Conservation (phyloP, 768 basidiomycete species). For the Cystofilobasidium bisporidii region DNA sequence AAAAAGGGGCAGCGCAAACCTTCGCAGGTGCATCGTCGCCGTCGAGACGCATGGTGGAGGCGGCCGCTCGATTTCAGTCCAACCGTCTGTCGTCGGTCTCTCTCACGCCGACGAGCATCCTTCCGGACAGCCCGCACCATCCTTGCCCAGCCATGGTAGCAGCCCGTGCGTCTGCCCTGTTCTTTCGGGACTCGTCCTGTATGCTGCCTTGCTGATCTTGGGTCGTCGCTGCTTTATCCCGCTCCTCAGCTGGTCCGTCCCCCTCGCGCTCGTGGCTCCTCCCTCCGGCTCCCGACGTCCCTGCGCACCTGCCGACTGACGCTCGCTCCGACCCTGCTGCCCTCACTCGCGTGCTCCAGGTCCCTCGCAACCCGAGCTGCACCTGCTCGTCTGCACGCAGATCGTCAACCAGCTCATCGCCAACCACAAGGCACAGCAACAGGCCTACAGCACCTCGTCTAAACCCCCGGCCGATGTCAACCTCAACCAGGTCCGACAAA, state of each 20-base stretch:
- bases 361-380: slow-evolving; percentile 62
- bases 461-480: slow-evolving; percentile 49
- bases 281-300: not conserved
- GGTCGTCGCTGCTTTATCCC: not conserved
- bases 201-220: not conserved
- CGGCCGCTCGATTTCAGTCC: too few species aligned
- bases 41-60: too few species aligned
- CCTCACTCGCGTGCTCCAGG: not conserved
- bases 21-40: too few species aligned
- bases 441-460: slow-evolving; percentile 52
- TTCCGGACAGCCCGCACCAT: too few species aligned
- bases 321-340: too few species aligned
- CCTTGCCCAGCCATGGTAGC: not conserved
- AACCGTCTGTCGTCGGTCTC: too few species aligned
- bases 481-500: slow-evolving; percentile 74
- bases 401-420: slow-evolving; percentile 87
- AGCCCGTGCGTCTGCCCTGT: not conserved
- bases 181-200: not conserved
- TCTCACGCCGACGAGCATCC: too few species aligned
- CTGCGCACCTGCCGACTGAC: not conserved
- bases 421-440: slow-evolving; percentile 29
- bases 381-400: slow-evolving; percentile 82
- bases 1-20: too few species aligned
- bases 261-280: not conserved
- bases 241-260: not conserved